These are phyloP conservation scores for Schizothecium vesticola DNA, from an alignment of 495 filamentous ascomycete species.

Conservation along the genomic window DNA sequence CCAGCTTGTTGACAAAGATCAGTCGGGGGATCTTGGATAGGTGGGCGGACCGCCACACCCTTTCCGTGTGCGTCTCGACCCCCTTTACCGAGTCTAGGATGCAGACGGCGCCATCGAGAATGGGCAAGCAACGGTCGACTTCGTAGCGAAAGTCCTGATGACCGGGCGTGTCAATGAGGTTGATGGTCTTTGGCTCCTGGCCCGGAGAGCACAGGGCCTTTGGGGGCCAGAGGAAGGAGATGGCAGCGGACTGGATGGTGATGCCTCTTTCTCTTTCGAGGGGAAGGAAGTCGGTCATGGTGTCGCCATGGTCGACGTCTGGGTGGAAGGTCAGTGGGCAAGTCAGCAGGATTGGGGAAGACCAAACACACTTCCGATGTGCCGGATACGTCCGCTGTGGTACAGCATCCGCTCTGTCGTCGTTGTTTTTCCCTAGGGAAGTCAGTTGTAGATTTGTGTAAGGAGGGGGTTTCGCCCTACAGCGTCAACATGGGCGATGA, in stretches of 20 bases:
- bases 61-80: slow-evolving; percentile 96
- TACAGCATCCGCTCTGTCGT: slow-evolving; percentile 99
- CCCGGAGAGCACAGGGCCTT: slow-evolving; percentile 28
- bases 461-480: slow-evolving; percentile 40
- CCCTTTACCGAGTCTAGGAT: slow-evolving; percentile 96
- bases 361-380: slow-evolving; percentile 65
- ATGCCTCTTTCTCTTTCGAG: slow-evolving; percentile 91
- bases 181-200: slow-evolving; percentile 55
- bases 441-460: slow-evolving; percentile 8
- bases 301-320: slow-evolving; percentile 97
- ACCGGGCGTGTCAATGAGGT: slow-evolving; percentile 95
- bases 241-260: slow-evolving; percentile 95
- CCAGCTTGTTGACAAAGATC: slow-evolving; percentile 92
- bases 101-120: slow-evolving; percentile 92
- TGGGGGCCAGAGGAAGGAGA: slow-evolving; percentile 80
- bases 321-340: not conserved
- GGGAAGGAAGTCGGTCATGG: slow-evolving; percentile 95
- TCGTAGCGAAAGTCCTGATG: slow-evolving; percentile 99
- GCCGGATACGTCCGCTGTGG: slow-evolving; percentile 82
- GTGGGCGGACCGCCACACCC: slow-evolving; percentile 90
- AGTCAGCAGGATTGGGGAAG: not conserved
- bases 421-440: slow-evolving; percentile 82
- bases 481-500: slow-evolving; percentile 98
- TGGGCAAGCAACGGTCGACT: slow-evolving; percentile 84
- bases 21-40: slow-evolving; percentile 80